These are phyloP conservation scores for Aureobasidium melanogenum DNA, from an alignment of 2,329 filamentous ascomycete genomes.

Conservation along the genomic window DNA sequence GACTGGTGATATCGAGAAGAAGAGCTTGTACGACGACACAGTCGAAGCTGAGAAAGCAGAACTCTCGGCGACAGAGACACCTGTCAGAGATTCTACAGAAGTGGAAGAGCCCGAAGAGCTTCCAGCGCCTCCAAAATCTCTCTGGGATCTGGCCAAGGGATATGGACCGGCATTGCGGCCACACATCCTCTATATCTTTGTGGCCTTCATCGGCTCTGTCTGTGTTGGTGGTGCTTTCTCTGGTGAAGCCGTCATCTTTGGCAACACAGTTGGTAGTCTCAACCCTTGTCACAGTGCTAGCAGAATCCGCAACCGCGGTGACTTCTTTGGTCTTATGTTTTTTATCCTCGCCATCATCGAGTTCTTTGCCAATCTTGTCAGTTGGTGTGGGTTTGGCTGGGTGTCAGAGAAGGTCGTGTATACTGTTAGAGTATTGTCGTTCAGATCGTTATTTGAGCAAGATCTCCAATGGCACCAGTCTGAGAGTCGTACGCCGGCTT, in stretches of 20 bases:
- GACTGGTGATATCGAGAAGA: constrained; percentile 1
- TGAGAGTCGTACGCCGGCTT: constrained; percentile 50
- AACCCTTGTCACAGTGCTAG: constrained; percentile 43
- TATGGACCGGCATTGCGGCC: constrained; percentile 35
- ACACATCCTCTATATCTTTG: constrained; percentile 27
- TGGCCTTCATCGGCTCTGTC: constrained; percentile 27
- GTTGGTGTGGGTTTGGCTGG: constrained; percentile 49
- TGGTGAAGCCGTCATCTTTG: constrained; percentile 51
- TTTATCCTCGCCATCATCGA: constrained; percentile 53
- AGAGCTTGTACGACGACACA: not conserved
- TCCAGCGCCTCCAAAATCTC: constrained; percentile 19
- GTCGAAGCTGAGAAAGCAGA: constrained; percentile 4
- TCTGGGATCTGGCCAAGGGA: constrained; percentile 24
- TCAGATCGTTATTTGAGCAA: constrained; percentile 57
- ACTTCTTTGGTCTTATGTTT: constrained; percentile 50
- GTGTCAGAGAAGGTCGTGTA: constrained; percentile 58
- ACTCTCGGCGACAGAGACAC: not conserved
- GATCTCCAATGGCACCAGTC: constrained; percentile 65
- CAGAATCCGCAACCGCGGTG: constrained; percentile 41
- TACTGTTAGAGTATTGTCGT: constrained; percentile 53
- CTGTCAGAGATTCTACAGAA: constrained; percentile 13
- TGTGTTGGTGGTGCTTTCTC: constrained; percentile 51
- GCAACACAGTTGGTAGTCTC: constrained; percentile 49
- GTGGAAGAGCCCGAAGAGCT: constrained; percentile 16
- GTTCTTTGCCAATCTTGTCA: constrained; percentile 53